A percentile compares a stretch with the other conserved stretches of the same genome.
These are phyloP conservation scores for Colletotrichum abscissum DNA, from an alignment of 2,329 filamentous ascomycete genomes.

Conservation along the genomic window DNA sequence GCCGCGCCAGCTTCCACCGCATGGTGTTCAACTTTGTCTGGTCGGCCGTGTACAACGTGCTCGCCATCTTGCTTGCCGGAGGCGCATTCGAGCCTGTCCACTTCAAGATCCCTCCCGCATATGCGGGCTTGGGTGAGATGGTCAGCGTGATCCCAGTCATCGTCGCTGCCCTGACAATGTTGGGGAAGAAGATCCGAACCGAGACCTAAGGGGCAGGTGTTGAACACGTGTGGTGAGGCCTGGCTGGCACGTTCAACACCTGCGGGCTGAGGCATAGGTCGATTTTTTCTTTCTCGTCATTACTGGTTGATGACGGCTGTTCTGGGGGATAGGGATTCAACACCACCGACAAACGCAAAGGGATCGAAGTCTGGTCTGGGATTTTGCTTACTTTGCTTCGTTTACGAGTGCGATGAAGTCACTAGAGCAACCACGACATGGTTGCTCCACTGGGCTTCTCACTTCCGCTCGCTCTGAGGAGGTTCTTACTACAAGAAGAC, in stretches of 20 bases:
- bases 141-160: slow-evolving; percentile 74
- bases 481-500: too few species aligned
- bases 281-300: neutral
- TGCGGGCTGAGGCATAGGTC: slow-evolving; percentile 1
- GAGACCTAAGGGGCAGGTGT: neutral
- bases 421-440: neutral
- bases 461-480: neutral
- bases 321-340: slow-evolving; percentile 5
- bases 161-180: slow-evolving; percentile 43
- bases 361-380: neutral
- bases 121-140: slow-evolving; percentile 72
- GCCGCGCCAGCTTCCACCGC: slow-evolving; percentile 47
- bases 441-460: neutral
- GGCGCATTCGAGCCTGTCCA: slow-evolving; percentile 63
- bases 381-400: slow-evolving; percentile 1
- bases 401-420: neutral
- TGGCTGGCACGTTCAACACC: slow-evolving; percentile 24
- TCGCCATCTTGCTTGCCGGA: slow-evolving; percentile 69
- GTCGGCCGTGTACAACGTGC: slow-evolving; percentile 70
- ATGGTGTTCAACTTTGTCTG: slow-evolving; percentile 72
- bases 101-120: slow-evolving; percentile 59
- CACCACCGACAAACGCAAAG: slow-evolving; percentile 7
- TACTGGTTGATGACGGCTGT: neutral
- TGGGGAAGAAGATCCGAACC: slow-evolving; percentile 32
- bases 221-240: neutral